A percentile compares a stretch with the other conserved stretches of the same genome.
phyloP scores from a whole-genome alignment of 2,329 filamentous ascomycete species.

The Colletotrichum shisoi region DNA sequence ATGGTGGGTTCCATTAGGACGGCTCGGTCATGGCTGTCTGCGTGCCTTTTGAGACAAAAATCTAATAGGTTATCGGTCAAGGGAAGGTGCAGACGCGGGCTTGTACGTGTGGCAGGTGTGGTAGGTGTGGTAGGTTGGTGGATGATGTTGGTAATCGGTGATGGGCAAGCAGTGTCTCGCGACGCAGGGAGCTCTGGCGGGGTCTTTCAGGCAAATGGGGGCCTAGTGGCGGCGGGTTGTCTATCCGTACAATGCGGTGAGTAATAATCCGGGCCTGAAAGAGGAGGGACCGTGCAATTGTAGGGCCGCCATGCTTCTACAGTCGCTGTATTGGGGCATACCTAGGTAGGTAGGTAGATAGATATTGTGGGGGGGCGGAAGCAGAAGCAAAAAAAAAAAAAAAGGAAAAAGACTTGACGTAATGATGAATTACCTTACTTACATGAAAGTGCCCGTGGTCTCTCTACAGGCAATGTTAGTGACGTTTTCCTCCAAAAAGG shows the following conservation, averaged over 20 bases:
- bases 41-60: neutral
- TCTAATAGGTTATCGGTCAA: neutral
- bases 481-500: slow-evolving; percentile 4
- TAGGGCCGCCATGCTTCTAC: too few relatives aligned
- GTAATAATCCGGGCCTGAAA: slow-evolving; percentile 29
- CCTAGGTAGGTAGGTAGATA: too few relatives aligned
- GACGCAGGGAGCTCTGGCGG: slow-evolving; percentile 34
- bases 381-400: neutral
- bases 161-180: neutral
- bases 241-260: slow-evolving; percentile 28
- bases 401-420: neutral
- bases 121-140: slow-evolving; percentile 11
- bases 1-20: slow-evolving; percentile 61
- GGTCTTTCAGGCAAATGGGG: slow-evolving; percentile 21
- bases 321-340: too few relatives aligned
- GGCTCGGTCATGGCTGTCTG: slow-evolving; percentile 27
- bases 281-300: neutral
- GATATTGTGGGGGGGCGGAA: neutral
- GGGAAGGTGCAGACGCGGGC: neutral
- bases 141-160: slow-evolving; percentile 20
- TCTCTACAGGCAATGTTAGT: slow-evolving; percentile 1
- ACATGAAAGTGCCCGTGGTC: neutral
- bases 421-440: slow-evolving; percentile 2
- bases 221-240: slow-evolving; percentile 27
- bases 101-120: neutral